Base-by-base conservation (phyloP, 1,139 yeast genomes). In the Magnusiomyces fungicola region DNA sequence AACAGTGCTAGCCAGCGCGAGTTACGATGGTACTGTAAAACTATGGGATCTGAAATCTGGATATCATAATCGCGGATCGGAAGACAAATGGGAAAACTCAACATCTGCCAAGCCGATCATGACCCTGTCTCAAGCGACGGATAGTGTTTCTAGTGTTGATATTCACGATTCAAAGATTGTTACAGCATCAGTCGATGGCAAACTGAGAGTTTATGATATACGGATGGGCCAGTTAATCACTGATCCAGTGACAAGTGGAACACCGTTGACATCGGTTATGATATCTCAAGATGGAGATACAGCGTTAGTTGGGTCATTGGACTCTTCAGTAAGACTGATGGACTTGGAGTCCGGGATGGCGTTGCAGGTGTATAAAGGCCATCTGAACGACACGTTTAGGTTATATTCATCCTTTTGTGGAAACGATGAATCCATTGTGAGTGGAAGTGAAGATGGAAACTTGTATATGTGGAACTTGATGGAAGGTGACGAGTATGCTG, bases 361-460 rank as follows among this genome's bases (percentile, higher is more conserved):
- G 19, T 49, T 61, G 34, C 64, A 62, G 45, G 48, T 56, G 12
- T 65, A 54, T 50, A 46, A 41, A 6, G 69, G 69, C 19, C 69
- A 66, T 41, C 46, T 30, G 19, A 63, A 65, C 48, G 51, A 50
- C 7, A 58, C 58, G 47, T 61, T 58, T 41, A 59, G 68, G 9
- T 50, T 61, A 24, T 52, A 55, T 19, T 57, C 62, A 10, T 45
- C 53, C 18, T 58, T 64, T 43, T 54, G 56, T 18, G 53, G 50
- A n/a, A 55, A 85, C 67, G 96, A 95, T 1, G 74, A 87, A 6
- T 71, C 86, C 54, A 75, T 87, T 1, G 86, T 87, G 0, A 83
- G 95, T 3, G 95, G 94, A 0, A 78, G 95, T 5, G 96, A 88
- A 62, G 96, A 88, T 64, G 96, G 96, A 46, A 82, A 81, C 57